Evolutionary conservation across 257 asterid genomes (phyloP).

Genomic region (Rehmannia glutinosa): DNA sequence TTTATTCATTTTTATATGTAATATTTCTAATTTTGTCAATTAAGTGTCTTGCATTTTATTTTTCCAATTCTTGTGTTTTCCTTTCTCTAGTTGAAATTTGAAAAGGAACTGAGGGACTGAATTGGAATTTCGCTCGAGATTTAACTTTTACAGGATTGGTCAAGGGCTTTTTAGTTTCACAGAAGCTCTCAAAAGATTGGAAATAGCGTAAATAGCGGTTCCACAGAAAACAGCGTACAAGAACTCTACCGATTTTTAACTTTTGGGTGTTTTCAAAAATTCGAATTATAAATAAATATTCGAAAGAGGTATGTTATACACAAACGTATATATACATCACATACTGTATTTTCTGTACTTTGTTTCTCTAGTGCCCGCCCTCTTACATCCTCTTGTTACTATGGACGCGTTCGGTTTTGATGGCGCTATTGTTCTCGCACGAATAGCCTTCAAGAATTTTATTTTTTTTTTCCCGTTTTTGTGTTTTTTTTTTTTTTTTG

Average conservation of each 20-base stretch:
- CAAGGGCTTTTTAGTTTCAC: neutral
- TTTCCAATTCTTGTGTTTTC: no score
- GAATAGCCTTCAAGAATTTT: neutral
- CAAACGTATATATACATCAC: neutral
- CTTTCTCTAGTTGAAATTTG: no score
- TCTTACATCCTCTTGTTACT: neutral
- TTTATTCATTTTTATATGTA: no score
- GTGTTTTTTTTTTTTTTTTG: neutral
- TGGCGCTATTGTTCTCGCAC: neutral
- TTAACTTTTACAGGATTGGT: no score
- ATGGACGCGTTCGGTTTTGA: neutral
- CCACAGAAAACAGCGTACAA: neutral
- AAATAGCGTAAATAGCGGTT: slow-evolving; percentile 1
- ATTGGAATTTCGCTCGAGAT: no score
- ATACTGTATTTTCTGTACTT: neutral
- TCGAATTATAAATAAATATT: slow-evolving; percentile 3
- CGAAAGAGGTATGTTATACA: slow-evolving; percentile 19
- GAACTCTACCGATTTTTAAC: neutral
- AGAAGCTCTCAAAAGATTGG: slow-evolving; percentile 25
- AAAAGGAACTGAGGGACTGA: no score
- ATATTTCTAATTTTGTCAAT: no score
- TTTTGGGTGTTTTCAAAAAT: neutral
- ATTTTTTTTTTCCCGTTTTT: neutral
- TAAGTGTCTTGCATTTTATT: no score
- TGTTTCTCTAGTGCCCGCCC: neutral